Conservation (phyloP, 768 basidiomycete genomes). For the Suillus subaureus region DNA sequence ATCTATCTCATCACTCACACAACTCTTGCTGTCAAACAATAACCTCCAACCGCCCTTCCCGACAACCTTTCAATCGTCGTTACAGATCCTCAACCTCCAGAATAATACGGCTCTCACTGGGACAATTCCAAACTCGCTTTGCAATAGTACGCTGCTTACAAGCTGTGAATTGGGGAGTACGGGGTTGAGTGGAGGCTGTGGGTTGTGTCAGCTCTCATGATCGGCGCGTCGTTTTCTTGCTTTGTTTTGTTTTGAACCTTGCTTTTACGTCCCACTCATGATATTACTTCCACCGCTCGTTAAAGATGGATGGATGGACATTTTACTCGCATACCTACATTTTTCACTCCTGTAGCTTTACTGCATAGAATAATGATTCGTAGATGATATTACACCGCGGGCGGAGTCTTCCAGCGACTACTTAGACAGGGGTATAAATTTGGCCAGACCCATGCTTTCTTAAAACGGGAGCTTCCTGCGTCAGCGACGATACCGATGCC, state of each 20-base stretch:
- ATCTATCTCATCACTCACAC: constrained; percentile 36
- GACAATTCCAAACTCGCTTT: constrained; percentile 29
- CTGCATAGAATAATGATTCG: not conserved
- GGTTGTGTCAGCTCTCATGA: constrained; percentile 7
- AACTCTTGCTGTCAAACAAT: constrained; percentile 42
- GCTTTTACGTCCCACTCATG: not conserved
- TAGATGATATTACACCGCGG: too few species aligned
- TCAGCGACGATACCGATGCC: too few species aligned
- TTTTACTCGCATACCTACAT: not conserved
- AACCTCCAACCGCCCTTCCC: constrained; percentile 39
- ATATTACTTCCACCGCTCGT: not conserved
- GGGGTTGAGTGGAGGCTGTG: constrained; percentile 9
- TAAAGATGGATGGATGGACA: not conserved
- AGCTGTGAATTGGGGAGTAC: constrained; percentile 20
- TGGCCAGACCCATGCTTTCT: too few species aligned
- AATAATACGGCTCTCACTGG: constrained; percentile 42
- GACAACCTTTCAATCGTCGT: constrained; percentile 33
- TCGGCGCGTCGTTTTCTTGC: not conserved
- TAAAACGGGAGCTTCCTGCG: too few species aligned
- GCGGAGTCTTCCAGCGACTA: too few species aligned
- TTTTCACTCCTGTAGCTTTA: not conserved
- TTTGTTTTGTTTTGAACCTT: not conserved
- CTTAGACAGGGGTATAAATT: too few species aligned
- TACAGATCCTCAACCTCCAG: constrained; percentile 37
- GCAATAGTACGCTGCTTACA: constrained; percentile 27